Percentiles rank a stretch among this genome's conserved stretches.
phyloP scores from a whole-genome alignment of 1,284 basidiomycete species.

The Puccinia horiana region DNA sequence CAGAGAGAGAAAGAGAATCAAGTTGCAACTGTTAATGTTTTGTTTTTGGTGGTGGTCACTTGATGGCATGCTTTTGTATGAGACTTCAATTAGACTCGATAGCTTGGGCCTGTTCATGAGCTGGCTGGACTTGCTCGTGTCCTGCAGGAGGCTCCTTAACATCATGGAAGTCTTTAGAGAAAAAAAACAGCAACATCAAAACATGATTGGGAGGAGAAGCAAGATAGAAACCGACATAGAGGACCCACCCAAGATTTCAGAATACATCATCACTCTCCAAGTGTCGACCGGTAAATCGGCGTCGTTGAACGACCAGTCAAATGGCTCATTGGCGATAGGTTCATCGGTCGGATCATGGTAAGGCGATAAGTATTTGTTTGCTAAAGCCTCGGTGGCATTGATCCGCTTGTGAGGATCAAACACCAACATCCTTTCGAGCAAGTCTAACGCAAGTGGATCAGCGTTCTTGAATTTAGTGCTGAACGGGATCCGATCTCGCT shows the following conservation, averaged over 20 bases:
- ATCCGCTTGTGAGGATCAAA: slow-evolving; percentile 97
- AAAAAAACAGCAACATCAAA: slow-evolving; percentile 18
- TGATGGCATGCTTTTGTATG: not conserved
- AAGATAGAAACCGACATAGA: not conserved
- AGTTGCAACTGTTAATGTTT: not conserved
- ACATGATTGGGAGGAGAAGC: not conserved
- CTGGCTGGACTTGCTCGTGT: slow-evolving; percentile 18
- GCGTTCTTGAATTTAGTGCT: slow-evolving; percentile 86
- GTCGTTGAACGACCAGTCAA: slow-evolving; percentile 99
- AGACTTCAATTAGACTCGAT: slow-evolving; percentile 6
- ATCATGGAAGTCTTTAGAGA: slow-evolving; percentile 40
- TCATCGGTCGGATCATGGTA: slow-evolving; percentile 99
- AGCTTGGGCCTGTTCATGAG: not conserved
- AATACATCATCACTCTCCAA: slow-evolving; percentile 79
- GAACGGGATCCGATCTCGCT: slow-evolving; percentile 92
- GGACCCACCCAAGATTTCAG: slow-evolving; percentile 58
- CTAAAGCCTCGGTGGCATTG: slow-evolving; percentile 85
- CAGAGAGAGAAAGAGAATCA: not conserved
- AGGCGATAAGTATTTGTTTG: slow-evolving; percentile 90
- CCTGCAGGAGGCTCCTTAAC: slow-evolving; percentile 29
- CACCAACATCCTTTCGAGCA: slow-evolving; percentile 98
- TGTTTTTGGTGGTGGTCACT: not conserved
- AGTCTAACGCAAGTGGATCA: slow-evolving; percentile 85
- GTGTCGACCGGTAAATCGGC: slow-evolving; percentile 98
- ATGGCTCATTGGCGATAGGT: slow-evolving; percentile 87